These are phyloP conservation scores for Fraxinus platypoda DNA, from an alignment of 305 asterid genomes.

Conservation along the genomic window DNA sequence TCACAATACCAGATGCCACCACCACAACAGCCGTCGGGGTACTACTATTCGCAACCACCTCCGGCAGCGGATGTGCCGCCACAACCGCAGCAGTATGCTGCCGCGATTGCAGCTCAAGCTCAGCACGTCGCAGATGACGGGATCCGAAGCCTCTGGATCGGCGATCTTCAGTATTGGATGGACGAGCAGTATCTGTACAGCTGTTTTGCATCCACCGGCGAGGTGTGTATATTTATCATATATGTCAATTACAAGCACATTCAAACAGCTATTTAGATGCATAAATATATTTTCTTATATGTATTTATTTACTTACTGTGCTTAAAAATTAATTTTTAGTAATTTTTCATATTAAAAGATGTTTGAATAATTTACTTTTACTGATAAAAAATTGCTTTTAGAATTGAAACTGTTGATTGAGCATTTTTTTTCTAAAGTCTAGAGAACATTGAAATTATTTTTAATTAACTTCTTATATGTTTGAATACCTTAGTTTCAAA, in stretches of 20 bases:
- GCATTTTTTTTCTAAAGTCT: not conserved
- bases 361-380: not conserved
- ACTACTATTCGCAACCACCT: constrained; percentile 42
- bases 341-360: not conserved
- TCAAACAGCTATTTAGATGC: not conserved
- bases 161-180: constrained; percentile 81
- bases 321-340: not conserved
- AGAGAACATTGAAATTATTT: not conserved
- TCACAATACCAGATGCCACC: constrained; percentile 50
- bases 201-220: constrained; percentile 52
- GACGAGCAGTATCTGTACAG: constrained; percentile 52
- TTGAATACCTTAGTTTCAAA: not conserved
- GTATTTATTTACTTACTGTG: not conserved
- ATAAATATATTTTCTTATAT: not conserved
- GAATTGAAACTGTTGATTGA: not conserved
- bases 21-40: constrained; percentile 38
- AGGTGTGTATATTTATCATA: constrained; percentile 33
- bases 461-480: not conserved
- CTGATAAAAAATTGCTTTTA: not conserved
- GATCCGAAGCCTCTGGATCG: constrained; percentile 71
- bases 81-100: constrained; percentile 29
- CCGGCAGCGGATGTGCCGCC: constrained; percentile 31
- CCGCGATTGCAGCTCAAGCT: constrained; percentile 31
- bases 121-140: constrained; percentile 41
- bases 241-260: not conserved